Evolutionary conservation across 148 eudicot genomes (phyloP).

Genomic region (Tetragonia tetragonoides): DNA sequence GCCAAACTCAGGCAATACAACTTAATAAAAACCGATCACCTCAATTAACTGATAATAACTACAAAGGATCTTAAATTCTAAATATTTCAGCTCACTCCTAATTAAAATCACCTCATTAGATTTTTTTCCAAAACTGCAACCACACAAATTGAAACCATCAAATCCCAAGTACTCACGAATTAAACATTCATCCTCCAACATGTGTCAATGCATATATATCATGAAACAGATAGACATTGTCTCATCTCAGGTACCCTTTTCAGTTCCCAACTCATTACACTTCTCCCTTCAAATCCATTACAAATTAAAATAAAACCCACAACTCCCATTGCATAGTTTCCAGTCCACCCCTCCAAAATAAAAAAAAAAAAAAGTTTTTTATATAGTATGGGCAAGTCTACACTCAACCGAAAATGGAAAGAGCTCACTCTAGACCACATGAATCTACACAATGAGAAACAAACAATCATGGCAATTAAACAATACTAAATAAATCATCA

Average conservation of each 20-base stretch:
- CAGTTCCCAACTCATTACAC: too few species aligned
- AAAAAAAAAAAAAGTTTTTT: too few species aligned
- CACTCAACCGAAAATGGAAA: too few species aligned
- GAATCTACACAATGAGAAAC: background rate
- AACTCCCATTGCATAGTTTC: background rate
- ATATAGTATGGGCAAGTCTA: too few species aligned
- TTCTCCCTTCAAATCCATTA: too few species aligned
- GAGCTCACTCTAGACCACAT: background rate
- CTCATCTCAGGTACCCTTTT: background rate
- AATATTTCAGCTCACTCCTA: background rate
- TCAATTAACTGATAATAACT: background rate
- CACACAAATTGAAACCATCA: background rate
- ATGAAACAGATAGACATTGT: background rate
- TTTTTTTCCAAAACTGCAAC: background rate
- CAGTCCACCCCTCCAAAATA: background rate
- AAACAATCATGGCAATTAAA: background rate
- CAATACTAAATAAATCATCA: background rate
- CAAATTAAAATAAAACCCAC: background rate
- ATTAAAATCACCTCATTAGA: background rate
- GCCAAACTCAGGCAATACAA: too few species aligned
- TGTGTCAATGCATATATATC: background rate
- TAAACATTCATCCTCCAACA: background rate
- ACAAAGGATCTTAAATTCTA: background rate
- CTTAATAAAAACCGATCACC: too few species aligned
- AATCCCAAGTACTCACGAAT: background rate